Percentiles rank a stretch among this genome's conserved stretches.
These are phyloP conservation scores for Fusarium abutilonis DNA, from an alignment of 2,329 filamentous ascomycete genomes.

Conservation along the genomic window DNA sequence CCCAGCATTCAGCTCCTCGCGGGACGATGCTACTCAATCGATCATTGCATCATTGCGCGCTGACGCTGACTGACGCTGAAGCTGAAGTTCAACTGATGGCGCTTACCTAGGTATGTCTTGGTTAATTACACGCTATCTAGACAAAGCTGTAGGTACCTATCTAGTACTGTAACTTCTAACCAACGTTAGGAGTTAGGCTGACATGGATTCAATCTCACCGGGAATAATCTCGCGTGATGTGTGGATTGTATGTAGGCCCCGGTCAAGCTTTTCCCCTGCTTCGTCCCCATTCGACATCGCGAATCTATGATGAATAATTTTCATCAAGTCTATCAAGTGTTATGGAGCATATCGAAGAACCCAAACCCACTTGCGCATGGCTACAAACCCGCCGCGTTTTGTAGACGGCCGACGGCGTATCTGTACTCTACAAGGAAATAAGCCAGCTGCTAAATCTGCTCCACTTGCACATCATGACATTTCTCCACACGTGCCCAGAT, in stretches of 20 bases:
- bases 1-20: constrained; percentile 21
- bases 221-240: constrained; percentile 17
- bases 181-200: no score
- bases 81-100: constrained; percentile 34
- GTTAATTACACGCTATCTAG: no score
- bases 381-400: background rate
- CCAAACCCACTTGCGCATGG: background rate
- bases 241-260: constrained; percentile 1
- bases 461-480: constrained; percentile 32
- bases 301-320: constrained; percentile 1
- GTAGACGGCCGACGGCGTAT: background rate
- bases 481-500: constrained; percentile 41
- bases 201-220: constrained; percentile 1
- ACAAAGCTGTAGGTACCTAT: no score
- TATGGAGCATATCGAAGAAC: background rate
- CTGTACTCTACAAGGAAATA: background rate
- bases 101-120: background rate
- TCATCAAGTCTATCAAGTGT: background rate
- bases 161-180: no score
- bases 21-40: constrained; percentile 27
- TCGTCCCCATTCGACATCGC: constrained; percentile 2
- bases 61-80: constrained; percentile 40
- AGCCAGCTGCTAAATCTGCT: constrained; percentile 14
- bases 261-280: background rate
- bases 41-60: constrained; percentile 33